A percentile compares a stretch with the other conserved stretches of the same genome.
phyloP scores from a whole-genome alignment of 805 yeast species.

The Ogataea haglerorum region DNA sequence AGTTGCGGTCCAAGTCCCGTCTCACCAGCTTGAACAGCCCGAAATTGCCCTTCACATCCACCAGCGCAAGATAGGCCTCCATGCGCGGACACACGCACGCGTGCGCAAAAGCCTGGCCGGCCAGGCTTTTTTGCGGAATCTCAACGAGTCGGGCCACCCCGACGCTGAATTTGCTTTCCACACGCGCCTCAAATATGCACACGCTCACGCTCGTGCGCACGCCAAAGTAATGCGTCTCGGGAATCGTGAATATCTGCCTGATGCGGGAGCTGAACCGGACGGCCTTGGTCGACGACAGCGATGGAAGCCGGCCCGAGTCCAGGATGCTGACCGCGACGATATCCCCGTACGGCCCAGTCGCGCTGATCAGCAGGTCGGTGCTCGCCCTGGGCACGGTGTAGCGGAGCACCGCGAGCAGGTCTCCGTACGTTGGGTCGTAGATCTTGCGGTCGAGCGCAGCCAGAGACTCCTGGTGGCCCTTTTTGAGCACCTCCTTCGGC shows the following conservation, averaged over 20 bases:
- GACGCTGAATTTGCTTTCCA: constrained; percentile 12
- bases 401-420: constrained; percentile 17
- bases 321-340: constrained; percentile 29
- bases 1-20: not conserved
- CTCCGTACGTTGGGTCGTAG: constrained; percentile 37
- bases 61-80: constrained; percentile 35
- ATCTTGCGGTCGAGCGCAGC: constrained; percentile 26
- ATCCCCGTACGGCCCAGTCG: constrained; percentile 33
- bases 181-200: constrained; percentile 27
- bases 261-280: constrained; percentile 22
- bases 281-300: constrained; percentile 17
- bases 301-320: constrained; percentile 3
- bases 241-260: constrained; percentile 28
- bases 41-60: constrained; percentile 56
- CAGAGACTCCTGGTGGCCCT: constrained; percentile 28
- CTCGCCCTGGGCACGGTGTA: constrained; percentile 1
- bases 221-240: constrained; percentile 9
- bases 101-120: constrained; percentile 38
- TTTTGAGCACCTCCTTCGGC: constrained; percentile 26
- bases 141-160: constrained; percentile 24
- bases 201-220: constrained; percentile 32
- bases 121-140: constrained; percentile 18
- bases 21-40: constrained; percentile 33
- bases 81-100: constrained; percentile 41
- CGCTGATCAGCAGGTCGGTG: constrained; percentile 25